phyloP scores from a whole-genome alignment of 2,329 filamentous ascomycete genomes.

The Phoma sp. region DNA sequence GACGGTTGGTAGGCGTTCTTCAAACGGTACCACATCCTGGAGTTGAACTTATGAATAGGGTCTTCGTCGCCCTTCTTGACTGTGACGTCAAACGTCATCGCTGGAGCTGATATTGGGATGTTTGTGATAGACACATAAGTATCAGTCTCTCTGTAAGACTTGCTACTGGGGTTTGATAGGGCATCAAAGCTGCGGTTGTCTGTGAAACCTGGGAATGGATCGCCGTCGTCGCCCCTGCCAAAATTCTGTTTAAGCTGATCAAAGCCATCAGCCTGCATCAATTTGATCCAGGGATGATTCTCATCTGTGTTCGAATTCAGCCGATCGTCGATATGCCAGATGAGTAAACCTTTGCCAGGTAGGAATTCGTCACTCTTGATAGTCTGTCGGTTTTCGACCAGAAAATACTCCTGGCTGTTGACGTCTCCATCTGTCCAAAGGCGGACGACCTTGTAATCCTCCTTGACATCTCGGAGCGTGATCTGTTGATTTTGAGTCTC shows the following conservation, averaged over 20 bases:
- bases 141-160: slow-evolving; percentile 23
- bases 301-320: slow-evolving; percentile 23
- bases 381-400: slow-evolving; percentile 30
- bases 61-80: slow-evolving; percentile 19
- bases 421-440: slow-evolving; percentile 30
- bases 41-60: slow-evolving; percentile 16
- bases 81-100: slow-evolving; percentile 30
- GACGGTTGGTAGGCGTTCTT: slow-evolving; percentile 25
- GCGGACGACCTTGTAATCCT: slow-evolving; percentile 22
- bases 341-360: slow-evolving; percentile 27
- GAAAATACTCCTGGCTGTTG: slow-evolving; percentile 26
- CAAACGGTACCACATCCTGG: slow-evolving; percentile 30
- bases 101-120: slow-evolving; percentile 18
- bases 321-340: slow-evolving; percentile 34
- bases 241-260: slow-evolving; percentile 18
- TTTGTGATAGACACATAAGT: slow-evolving; percentile 28
- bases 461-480: slow-evolving; percentile 29
- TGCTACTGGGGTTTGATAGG: slow-evolving; percentile 25
- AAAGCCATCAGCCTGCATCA: slow-evolving; percentile 33
- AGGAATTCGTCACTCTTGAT: slow-evolving; percentile 27
- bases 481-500: slow-evolving; percentile 27
- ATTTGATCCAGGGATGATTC: slow-evolving; percentile 26
- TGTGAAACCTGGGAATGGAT: slow-evolving; percentile 25
- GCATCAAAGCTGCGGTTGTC: slow-evolving; percentile 22
- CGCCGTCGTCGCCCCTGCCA: slow-evolving; percentile 26